Percentiles rank a stretch among this genome's conserved stretches.
Evolutionary conservation across 768 basidiomycete genomes (phyloP).

Genomic region (Cystofilobasidium ferigula): DNA sequence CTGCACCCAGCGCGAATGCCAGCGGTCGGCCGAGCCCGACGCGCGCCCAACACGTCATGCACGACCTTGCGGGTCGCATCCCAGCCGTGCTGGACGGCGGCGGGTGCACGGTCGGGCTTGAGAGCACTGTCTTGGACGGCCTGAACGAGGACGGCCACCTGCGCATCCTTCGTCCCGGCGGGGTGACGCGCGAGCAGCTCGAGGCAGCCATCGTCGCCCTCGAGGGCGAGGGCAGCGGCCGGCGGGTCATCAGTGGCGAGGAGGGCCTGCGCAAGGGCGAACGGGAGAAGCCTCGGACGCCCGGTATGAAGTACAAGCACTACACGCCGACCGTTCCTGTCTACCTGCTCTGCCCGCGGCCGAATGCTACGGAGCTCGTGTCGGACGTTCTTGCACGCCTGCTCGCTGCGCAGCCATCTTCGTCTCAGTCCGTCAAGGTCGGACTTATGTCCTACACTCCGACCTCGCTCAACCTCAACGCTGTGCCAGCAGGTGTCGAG

Average conservation of each 20-base stretch:
- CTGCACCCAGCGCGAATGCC: conserved; percentile 89
- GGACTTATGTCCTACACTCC: conserved; percentile 45
- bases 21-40: conserved; percentile 93
- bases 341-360: conserved; percentile 48
- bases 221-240: conserved; percentile 40
- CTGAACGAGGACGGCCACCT: conserved; percentile 50
- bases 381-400: not conserved
- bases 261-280: not conserved
- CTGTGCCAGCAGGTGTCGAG: not conserved
- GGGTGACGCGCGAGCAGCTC: conserved; percentile 80
- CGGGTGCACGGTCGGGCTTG: conserved; percentile 73
- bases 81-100: conserved; percentile 84
- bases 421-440: conserved; percentile 40
- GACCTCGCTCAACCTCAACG: conserved; percentile 28
- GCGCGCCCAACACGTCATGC: conserved; percentile 66
- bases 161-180: conserved; percentile 79
- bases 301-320: conserved; percentile 98
- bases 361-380: not conserved
- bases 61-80: conserved; percentile 52
- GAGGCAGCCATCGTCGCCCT: conserved; percentile 37
- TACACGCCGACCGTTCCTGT: conserved; percentile 88
- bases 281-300: conserved; percentile 66
- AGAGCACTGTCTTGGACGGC: conserved; percentile 92
- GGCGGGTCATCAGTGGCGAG: not conserved
- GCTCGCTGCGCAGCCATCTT: not conserved